Evolutionary conservation across 768 basidiomycete species (phyloP).

Genomic region (Mycena filopes): DNA sequence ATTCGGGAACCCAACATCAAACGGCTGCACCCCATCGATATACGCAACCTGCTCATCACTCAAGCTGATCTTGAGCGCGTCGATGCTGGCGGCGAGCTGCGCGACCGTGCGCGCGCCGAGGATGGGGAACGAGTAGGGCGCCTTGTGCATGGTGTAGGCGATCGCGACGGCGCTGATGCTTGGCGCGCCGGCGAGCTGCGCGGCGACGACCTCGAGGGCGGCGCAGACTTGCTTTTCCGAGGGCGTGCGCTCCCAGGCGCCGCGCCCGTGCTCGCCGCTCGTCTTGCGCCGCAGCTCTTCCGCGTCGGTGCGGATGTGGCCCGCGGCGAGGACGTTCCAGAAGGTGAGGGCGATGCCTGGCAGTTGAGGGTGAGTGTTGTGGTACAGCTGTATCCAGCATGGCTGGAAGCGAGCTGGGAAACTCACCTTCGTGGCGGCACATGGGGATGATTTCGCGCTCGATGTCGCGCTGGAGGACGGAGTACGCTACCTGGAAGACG

Average conservation of each 20-base stretch:
- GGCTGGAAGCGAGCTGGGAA: too few relatives aligned
- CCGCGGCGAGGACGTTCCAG: slow-evolving; percentile 45
- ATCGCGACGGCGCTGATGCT: slow-evolving; percentile 33
- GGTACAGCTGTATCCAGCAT: too few relatives aligned
- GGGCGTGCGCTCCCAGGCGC: slow-evolving; percentile 47
- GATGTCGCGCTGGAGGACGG: slow-evolving; percentile 47
- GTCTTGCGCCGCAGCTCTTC: slow-evolving; percentile 41
- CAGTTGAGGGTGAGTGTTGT: too few relatives aligned
- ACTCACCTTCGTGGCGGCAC: slow-evolving; percentile 31
- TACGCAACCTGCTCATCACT: slow-evolving; percentile 46
- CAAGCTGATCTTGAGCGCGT: slow-evolving; percentile 51
- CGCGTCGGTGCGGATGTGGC: slow-evolving; percentile 40
- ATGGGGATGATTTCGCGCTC: slow-evolving; percentile 58
- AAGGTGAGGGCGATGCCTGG: slow-evolving; percentile 49
- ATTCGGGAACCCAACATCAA: slow-evolving; percentile 42
- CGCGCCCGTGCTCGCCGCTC: slow-evolving; percentile 52
- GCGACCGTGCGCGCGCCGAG: slow-evolving; percentile 52
- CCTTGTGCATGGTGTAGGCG: slow-evolving; percentile 50
- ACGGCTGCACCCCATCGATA: slow-evolving; percentile 48
- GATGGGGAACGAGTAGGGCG: slow-evolving; percentile 54
- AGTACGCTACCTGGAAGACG: slow-evolving; percentile 55
- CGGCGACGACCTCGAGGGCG: slow-evolving; percentile 51
- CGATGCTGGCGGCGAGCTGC: slow-evolving; percentile 51
- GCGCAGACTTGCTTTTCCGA: slow-evolving; percentile 43
- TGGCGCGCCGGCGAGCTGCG: slow-evolving; percentile 50